Percentiles rank a stretch among this genome's conserved stretches.
Evolutionary conservation across 106 monocot species (phyloP).

Genomic region (Chionographis japonica): DNA sequence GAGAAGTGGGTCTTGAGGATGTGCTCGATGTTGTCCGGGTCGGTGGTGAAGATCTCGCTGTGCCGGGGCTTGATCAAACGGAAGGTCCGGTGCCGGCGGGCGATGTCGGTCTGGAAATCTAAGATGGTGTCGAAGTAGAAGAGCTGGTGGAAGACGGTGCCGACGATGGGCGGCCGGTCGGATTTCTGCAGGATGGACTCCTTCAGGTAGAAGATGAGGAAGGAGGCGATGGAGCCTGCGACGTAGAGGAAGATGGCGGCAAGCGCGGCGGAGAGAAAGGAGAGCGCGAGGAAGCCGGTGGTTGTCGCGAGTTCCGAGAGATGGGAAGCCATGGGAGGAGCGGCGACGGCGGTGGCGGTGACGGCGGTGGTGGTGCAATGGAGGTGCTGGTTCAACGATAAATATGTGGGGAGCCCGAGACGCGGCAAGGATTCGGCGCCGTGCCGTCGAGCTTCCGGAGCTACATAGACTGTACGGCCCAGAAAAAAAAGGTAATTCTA

Average conservation of each 20-base stretch:
- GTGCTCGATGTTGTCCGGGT: conserved; percentile 51
- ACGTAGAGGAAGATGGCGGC: conserved; percentile 18
- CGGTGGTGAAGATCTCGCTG: conserved; percentile 28
- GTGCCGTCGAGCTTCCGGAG: too few species aligned
- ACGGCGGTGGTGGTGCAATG: too few species aligned
- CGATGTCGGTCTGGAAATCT: conserved; percentile 21
- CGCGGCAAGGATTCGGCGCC: too few species aligned
- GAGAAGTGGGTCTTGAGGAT: conserved; percentile 45
- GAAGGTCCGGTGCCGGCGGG: conserved; percentile 28
- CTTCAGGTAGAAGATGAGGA: conserved; percentile 21
- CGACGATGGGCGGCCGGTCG: conserved; percentile 16
- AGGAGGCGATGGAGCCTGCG: conserved; percentile 4
- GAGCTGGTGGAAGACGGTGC: conserved; percentile 43
- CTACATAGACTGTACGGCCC: too few species aligned
- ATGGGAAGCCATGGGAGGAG: too few species aligned
- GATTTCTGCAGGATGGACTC: conserved; percentile 13
- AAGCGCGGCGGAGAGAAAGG: background rate
- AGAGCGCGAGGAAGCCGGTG: too few species aligned
- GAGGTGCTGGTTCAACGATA: too few species aligned
- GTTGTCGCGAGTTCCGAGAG: too few species aligned
- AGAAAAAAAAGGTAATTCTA: too few species aligned
- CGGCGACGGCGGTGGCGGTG: too few species aligned
- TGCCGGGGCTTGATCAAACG: conserved; percentile 27
- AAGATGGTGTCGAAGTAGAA: conserved; percentile 23
- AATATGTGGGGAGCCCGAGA: too few species aligned